Conservation (phyloP, 768 basidiomycete genomes). For the Steccherinum ochraceum region DNA sequence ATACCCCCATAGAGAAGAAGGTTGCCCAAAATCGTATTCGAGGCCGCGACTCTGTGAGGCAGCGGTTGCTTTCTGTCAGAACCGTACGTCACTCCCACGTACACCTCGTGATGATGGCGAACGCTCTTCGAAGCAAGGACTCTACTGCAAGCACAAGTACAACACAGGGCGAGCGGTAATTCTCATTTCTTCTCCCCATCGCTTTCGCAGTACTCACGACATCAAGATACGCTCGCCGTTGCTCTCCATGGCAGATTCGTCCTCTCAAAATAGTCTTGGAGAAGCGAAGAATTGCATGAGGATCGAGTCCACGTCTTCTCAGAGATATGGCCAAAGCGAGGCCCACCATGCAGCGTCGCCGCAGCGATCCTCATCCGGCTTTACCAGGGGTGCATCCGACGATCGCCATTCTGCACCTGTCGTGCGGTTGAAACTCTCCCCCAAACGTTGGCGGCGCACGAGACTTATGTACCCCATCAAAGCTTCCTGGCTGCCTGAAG, state of each 20-base stretch:
- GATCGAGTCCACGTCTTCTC: constrained; percentile 79
- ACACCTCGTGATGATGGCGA: no score
- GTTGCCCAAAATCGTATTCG: no score
- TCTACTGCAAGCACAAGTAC: no score
- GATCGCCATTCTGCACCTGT: constrained; percentile 51
- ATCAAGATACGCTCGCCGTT: no score
- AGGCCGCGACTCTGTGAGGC: no score
- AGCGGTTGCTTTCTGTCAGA: no score
- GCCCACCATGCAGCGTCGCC: constrained; percentile 19
- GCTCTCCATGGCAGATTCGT: constrained; percentile 65
- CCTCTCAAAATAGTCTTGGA: constrained; percentile 43
- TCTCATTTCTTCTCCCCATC: no score
- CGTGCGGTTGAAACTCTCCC: constrained; percentile 69
- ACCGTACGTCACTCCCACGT: no score
- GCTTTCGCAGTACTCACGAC: no score
- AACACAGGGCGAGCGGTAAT: no score
- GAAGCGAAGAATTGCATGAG: constrained; percentile 46
- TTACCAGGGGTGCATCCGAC: neutral
- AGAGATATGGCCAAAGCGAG: constrained; percentile 55
- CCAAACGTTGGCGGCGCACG: constrained; percentile 73
- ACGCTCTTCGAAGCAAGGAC: no score
- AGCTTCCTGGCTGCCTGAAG: constrained; percentile 51
- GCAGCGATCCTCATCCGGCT: constrained; percentile 10
- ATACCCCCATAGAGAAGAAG: no score
- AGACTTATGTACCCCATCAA: constrained; percentile 37